Base-by-base conservation (phyloP, 371 early-diverging fungal genomes). In the Smittium culicis region DNA sequence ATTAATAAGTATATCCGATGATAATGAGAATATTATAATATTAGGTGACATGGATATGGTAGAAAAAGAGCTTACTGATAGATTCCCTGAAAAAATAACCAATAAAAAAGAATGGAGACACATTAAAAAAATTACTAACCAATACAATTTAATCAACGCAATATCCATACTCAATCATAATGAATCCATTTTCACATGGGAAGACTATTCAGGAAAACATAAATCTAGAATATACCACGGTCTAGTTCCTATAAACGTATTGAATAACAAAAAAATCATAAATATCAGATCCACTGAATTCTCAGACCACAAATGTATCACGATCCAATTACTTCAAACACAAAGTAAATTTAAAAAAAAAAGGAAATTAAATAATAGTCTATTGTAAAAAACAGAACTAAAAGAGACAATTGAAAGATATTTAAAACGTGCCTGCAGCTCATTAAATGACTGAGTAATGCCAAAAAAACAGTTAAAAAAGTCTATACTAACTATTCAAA, bases 11-110 rank as follows among this genome's bases (percentile, higher is more conserved):
- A n/a, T 63, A n/a, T 11, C 33, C n/a, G 8, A 63, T n/a, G 32
- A 63, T 2, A 27, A 63, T 63, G 60, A 59, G n/a, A n/a, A 59
- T 59, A 59, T 59, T 11, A 31, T 63, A 2, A 33, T 63, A 33
- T 14, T 63, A 24, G 63, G 63, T n/a, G 33, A 63, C n/a, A 34
- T 63, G n/a, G 32, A 63, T 35, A 8, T 63, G 34, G 63, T 35
- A 32, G 63, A 63, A 63, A 35, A 63, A 11, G 32, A 63, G n/a
- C 5, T 30, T 14, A 63, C 5, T 31, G 63, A 63, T 31, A 63
- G 63, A 63, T 63, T n/a, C 31, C 63, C 25, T 5, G 34, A 20
- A 27, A 63, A n/a, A 63, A 33, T 24, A 30, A 32, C n/a, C 34
- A 63, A 11, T 63, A 33, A 32, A 24, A 32, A 11, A 20, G 45